phyloP scores from a whole-genome alignment of 176 grass and related monocot genomes.

The Guadua angustifolia region DNA sequence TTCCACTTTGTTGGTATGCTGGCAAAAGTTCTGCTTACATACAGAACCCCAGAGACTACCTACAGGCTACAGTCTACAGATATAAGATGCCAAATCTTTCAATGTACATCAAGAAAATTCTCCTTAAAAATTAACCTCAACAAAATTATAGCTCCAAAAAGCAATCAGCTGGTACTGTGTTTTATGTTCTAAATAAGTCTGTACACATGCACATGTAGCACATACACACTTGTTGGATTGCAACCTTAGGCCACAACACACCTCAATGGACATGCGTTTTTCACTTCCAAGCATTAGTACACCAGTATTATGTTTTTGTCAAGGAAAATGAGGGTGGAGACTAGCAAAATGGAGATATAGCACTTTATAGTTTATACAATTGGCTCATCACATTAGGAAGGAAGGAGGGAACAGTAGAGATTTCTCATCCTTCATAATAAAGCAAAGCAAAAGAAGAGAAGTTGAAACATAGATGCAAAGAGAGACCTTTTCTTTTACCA shows the following conservation, averaged over 20 bases:
- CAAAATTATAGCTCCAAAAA: constrained; percentile 15
- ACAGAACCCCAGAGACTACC: too few species aligned
- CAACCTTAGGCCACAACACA: not conserved
- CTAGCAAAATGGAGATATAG: not conserved
- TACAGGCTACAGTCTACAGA: not conserved
- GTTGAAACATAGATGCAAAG: not conserved
- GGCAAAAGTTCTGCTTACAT: too few species aligned
- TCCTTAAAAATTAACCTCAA: not conserved
- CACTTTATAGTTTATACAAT: not conserved
- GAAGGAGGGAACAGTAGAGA: not conserved
- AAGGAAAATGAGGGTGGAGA: not conserved
- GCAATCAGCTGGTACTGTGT: not conserved
- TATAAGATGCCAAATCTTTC: not conserved
- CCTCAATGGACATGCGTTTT: not conserved
- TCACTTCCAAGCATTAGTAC: not conserved
- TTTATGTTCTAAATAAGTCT: not conserved
- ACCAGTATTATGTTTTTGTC: constrained; percentile 10
- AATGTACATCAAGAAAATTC: not conserved
- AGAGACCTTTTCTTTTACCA: not conserved
- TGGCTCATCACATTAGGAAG: not conserved
- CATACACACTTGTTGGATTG: not conserved
- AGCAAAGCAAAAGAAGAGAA: not conserved
- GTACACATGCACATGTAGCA: not conserved
- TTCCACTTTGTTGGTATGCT: not conserved
- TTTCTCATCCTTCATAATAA: constrained; percentile 7